phyloP scores from a whole-genome alignment of 345 rosid species.

The Carallia brachiata region DNA sequence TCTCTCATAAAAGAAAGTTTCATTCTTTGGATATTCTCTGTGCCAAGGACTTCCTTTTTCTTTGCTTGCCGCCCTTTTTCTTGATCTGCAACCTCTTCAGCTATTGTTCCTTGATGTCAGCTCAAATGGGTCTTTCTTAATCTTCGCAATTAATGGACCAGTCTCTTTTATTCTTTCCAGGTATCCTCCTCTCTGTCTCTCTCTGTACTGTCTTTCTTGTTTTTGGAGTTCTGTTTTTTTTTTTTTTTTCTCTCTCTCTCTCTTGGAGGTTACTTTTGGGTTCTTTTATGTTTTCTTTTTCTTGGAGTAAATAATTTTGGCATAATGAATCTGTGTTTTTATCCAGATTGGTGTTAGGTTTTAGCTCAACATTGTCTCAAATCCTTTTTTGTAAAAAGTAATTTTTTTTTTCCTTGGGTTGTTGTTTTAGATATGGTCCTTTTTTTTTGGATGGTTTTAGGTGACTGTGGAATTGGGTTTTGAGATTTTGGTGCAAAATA shows the following conservation, averaged over 20 bases:
- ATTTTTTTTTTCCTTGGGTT: background rate
- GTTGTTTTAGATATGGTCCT: background rate
- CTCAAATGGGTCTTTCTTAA: background rate
- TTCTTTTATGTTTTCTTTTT: background rate
- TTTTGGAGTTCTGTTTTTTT: background rate
- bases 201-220: background rate
- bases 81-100: background rate
- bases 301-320: background rate
- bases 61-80: background rate
- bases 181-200: background rate
- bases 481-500: background rate
- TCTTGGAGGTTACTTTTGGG: background rate
- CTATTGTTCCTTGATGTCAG: background rate
- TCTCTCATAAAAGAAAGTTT: background rate
- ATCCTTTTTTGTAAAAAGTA: background rate
- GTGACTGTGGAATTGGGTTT: background rate
- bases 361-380: background rate
- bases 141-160: background rate
- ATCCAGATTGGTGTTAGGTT: background rate
- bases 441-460: background rate
- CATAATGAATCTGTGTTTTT: background rate
- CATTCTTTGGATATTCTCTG: background rate
- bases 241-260: background rate
- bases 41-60: too few species aligned
- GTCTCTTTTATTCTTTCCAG: background rate